A percentile compares a stretch with the other conserved stretches of the same genome.
Evolutionary conservation across 2,329 filamentous ascomycete species (phyloP).

Genomic region (Fusarium sp.): DNA sequence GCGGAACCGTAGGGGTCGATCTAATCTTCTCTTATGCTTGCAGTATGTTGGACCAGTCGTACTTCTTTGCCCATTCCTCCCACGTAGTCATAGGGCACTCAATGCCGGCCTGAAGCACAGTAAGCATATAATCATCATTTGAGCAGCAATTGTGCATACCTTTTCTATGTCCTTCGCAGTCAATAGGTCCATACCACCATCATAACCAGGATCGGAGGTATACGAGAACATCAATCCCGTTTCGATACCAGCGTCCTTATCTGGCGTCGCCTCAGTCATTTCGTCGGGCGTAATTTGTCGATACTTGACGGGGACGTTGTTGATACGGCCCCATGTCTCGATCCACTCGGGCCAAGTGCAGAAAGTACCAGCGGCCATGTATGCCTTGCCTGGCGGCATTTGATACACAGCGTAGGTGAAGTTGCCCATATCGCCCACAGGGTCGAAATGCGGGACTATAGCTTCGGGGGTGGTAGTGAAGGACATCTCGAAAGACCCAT

Average conservation of each 20-base stretch:
- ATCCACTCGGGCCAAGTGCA: conserved; percentile 62
- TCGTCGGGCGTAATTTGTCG: conserved; percentile 56
- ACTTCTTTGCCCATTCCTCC: conserved; percentile 52
- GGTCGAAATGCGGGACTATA: conserved; percentile 59
- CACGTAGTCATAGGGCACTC: conserved; percentile 58
- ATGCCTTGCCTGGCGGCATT: conserved; percentile 61
- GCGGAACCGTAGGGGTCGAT: background rate
- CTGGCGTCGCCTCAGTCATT: conserved; percentile 54
- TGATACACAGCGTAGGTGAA: conserved; percentile 63
- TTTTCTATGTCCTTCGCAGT: conserved; percentile 58
- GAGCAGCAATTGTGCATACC: conserved; percentile 47
- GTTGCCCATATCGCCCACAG: conserved; percentile 60
- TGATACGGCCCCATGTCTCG: conserved; percentile 56
- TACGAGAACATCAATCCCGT: conserved; percentile 62
- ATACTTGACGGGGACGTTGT: conserved; percentile 53
- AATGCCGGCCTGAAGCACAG: conserved; percentile 55
- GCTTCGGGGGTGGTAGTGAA: conserved; percentile 58
- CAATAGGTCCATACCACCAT: conserved; percentile 59
- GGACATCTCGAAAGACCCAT: conserved; percentile 61
- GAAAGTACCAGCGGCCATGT: conserved; percentile 61
- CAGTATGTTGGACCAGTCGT: conserved; percentile 52
- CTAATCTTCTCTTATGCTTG: background rate
- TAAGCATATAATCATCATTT: background rate
- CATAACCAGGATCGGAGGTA: conserved; percentile 61
- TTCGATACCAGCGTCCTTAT: conserved; percentile 59